Evolutionary conservation across 257 asterid species (phyloP).

Genomic region (Scutellaria minor): DNA sequence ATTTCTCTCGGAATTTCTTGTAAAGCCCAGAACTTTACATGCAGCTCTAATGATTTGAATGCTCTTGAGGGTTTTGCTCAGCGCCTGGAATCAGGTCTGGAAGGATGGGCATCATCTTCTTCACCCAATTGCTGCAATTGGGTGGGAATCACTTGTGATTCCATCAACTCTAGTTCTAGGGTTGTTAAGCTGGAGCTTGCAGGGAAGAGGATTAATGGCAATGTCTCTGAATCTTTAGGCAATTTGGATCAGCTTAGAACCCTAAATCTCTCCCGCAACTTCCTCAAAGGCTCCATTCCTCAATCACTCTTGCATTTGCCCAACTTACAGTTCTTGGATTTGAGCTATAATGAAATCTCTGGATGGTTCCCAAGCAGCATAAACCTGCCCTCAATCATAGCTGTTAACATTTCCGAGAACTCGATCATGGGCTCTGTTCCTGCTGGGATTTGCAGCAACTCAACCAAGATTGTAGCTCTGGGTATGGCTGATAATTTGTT

Average conservation of each 20-base stretch:
- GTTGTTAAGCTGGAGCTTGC: slow-evolving; percentile 67
- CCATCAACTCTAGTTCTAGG: slow-evolving; percentile 40
- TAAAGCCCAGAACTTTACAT: slow-evolving; percentile 55
- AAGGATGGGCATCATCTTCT: slow-evolving; percentile 56
- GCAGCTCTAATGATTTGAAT: slow-evolving; percentile 58
- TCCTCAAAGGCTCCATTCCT: slow-evolving; percentile 62
- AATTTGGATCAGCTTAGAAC: slow-evolving; percentile 63
- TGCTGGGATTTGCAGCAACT: slow-evolving; percentile 62
- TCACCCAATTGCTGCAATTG: slow-evolving; percentile 66
- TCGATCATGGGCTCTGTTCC: slow-evolving; percentile 57
- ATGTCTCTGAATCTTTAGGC: slow-evolving; percentile 58
- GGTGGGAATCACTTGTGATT: slow-evolving; percentile 66
- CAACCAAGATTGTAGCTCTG: slow-evolving; percentile 51
- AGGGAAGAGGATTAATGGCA: slow-evolving; percentile 46
- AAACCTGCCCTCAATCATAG: slow-evolving; percentile 57
- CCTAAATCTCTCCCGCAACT: slow-evolving; percentile 71
- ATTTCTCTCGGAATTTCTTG: slow-evolving; percentile 35
- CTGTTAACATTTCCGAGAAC: slow-evolving; percentile 62
- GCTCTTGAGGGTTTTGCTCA: slow-evolving; percentile 51
- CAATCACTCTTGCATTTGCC: slow-evolving; percentile 57
- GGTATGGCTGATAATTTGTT: slow-evolving; percentile 53
- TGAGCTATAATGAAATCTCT: slow-evolving; percentile 57
- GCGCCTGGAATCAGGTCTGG: slow-evolving; percentile 46
- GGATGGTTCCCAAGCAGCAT: slow-evolving; percentile 51
- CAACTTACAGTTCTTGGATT: slow-evolving; percentile 55